Base-by-base conservation (phyloP, 495 filamentous ascomycete species). In the Neurospora sp. region DNA sequence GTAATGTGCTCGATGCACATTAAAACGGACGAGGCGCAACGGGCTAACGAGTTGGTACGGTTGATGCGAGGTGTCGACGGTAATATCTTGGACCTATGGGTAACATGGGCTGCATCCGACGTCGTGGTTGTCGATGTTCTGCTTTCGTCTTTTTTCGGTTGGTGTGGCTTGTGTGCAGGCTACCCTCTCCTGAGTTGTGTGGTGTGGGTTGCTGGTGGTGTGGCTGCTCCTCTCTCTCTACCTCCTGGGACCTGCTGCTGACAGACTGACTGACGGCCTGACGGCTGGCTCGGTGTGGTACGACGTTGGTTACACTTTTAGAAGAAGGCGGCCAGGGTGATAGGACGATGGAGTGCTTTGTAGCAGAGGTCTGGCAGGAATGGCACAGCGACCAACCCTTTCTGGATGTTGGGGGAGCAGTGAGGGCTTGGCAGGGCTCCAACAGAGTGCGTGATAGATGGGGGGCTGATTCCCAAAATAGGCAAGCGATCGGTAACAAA, bases 1-100 rank as follows among this genome's bases (percentile, higher is more conserved):
- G 78, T 85, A 75, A 79, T 81, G 77, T 84, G 79, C 84, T 85
- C 83, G 74, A 78, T 82, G 79, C 84, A 86, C 84, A 86, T 86
- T 82, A 84, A 86, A 78, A 73, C 74, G 70, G 72, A 69, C 71
- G 75, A 73, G 40, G 31, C 20, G 70, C 40, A 48, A 38, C 27
- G 40, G 27, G 42, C 1, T 38, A 40, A 69, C 35, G 35, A 41
- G 65, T 45, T 40, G 42, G 39, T n/a, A 68, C 38, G n/a, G 72
- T 12, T 65, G 61, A 20, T 76, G 44, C 44, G 72, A 75, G 74
- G 75, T 74, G 71, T 72, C 69, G 73, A 75, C 70, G 71, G 73
- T 48, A 18, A 61, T 69, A 4, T 70, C 72, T n/a, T 27, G 65
- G 40, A 69, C 7, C 39, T 70, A 45, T n/a, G 16, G 20, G 41